phyloP scores from a whole-genome alignment of 202 grass and related monocot species.

The Digitaria exilis region DNA sequence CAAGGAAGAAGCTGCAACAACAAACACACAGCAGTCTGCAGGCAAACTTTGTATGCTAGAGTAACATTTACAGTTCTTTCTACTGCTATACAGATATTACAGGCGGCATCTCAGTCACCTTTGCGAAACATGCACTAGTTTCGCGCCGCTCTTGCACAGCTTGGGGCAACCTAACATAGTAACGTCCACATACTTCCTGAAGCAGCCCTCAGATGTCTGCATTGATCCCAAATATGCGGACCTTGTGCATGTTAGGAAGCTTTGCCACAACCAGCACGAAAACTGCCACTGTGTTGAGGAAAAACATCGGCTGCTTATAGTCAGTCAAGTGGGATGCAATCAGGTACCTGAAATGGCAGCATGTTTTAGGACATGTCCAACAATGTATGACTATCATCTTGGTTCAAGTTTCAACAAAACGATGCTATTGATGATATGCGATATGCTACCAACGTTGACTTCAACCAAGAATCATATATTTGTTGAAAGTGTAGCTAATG shows the following conservation, averaged over 20 bases:
- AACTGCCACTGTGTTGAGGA: conserved; percentile 66
- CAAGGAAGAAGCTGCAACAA: background rate
- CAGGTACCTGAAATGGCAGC: conserved; percentile 53
- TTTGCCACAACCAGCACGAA: conserved; percentile 73
- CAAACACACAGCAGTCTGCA: conserved; percentile 11
- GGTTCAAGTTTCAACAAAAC: background rate
- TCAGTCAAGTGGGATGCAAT: conserved; percentile 80
- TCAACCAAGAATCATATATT: background rate
- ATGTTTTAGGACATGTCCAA: background rate
- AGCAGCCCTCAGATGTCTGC: conserved; percentile 50
- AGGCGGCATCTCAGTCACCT: background rate
- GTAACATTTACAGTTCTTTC: conserved; percentile 44
- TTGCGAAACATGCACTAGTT: background rate
- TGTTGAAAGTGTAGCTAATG: background rate
- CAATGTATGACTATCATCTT: background rate
- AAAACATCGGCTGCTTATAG: conserved; percentile 82
- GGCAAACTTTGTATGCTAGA: conserved; percentile 21
- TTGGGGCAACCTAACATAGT: background rate
- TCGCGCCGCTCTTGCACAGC: background rate
- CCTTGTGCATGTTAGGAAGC: conserved; percentile 87
- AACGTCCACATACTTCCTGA: background rate
- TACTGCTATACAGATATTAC: conserved; percentile 35
- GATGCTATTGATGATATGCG: background rate
- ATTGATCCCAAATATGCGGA: conserved; percentile 89
- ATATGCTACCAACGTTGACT: background rate